These are phyloP conservation scores for Fagopyrum tataricum DNA, from an alignment of 148 eudicot species.

Conservation along the genomic window DNA sequence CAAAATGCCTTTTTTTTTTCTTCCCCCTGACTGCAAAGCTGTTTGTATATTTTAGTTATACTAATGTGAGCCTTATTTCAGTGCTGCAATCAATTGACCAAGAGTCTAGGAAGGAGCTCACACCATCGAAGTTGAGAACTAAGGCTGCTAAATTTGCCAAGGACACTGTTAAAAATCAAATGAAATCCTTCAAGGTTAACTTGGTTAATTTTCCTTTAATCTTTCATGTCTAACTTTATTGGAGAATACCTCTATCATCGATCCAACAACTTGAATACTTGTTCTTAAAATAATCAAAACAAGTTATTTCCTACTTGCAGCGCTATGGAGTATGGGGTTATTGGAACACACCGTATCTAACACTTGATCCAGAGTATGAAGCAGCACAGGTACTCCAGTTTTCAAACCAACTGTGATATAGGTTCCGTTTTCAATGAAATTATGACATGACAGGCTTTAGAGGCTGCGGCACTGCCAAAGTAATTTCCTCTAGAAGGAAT, in stretches of 20 bases:
- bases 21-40: neutral
- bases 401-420: neutral
- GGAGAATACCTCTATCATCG: neutral
- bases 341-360: conserved; percentile 84
- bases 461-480: neutral
- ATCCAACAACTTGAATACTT: neutral
- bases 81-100: conserved; percentile 90
- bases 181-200: conserved; percentile 82
- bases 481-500: neutral
- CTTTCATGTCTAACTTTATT: neutral
- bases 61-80: conserved; percentile 18
- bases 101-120: conserved; percentile 80
- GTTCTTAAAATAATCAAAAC: neutral
- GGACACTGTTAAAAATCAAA: conserved; percentile 81
- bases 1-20: neutral
- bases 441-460: neutral
- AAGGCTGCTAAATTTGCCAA: conserved; percentile 95
- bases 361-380: conserved; percentile 92
- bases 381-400: conserved; percentile 61
- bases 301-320: conserved; percentile 24
- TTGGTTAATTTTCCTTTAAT: neutral
- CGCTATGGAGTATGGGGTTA: conserved; percentile 93
- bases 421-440: neutral
- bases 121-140: conserved; percentile 82
- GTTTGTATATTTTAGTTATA: conserved; percentile 7